Evolutionary conservation across 2,329 filamentous ascomycete genomes (phyloP).

Genomic region (Ilyonectria destructans): DNA sequence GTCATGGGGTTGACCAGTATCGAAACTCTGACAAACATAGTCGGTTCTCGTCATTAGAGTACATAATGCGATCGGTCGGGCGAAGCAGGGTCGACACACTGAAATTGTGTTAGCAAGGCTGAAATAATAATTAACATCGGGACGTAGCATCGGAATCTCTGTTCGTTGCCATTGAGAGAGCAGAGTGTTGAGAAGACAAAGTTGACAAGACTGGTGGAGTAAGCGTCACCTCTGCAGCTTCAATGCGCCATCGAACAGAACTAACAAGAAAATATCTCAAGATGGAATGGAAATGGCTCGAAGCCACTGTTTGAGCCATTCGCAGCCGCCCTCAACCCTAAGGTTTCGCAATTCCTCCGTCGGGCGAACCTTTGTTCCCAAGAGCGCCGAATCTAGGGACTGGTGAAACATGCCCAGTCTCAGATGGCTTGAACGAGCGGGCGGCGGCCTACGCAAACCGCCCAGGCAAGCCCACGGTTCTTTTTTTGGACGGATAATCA

Average conservation of each 20-base stretch:
- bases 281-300: conserved; percentile 1
- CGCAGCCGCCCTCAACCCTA: background rate
- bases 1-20: background rate
- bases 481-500: background rate
- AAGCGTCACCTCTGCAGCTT: background rate
- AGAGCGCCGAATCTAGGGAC: conserved; percentile 6
- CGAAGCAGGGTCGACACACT: background rate
- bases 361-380: background rate
- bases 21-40: background rate
- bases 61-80: background rate
- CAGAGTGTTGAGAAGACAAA: background rate
- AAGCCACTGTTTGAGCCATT: conserved; percentile 11
- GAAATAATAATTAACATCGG: background rate
- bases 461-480: background rate
- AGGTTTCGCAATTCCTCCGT: background rate
- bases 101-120: background rate
- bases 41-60: background rate
- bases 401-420: conserved; percentile 30
- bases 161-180: too few relatives aligned
- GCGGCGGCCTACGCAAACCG: background rate
- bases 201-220: background rate
- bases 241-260: background rate
- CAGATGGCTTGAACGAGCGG: conserved; percentile 8
- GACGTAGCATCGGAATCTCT: too few relatives aligned
- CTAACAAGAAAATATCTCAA: background rate